These are phyloP conservation scores for Epithele typhae DNA, from an alignment of 768 basidiomycete genomes.

Conservation along the genomic window DNA sequence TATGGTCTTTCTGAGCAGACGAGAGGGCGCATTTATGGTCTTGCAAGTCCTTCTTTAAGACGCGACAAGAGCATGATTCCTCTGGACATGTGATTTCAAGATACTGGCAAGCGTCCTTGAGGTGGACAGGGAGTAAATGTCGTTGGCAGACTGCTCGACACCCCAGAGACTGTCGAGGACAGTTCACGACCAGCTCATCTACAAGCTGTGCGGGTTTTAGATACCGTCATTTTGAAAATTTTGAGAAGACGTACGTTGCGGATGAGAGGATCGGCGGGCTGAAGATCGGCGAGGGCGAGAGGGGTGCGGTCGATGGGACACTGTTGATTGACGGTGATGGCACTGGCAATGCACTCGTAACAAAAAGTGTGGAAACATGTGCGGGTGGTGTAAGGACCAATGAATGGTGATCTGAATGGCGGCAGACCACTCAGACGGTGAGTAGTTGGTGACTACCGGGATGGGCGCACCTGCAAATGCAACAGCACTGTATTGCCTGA, in stretches of 20 bases:
- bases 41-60: slow-evolving; percentile 43
- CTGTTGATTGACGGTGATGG: slow-evolving; percentile 60
- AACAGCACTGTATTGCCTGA: slow-evolving; percentile 53
- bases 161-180: slow-evolving; percentile 54
- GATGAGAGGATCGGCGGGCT: slow-evolving; percentile 69
- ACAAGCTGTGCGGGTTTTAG: slow-evolving; percentile 51
- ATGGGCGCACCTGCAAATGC: slow-evolving; percentile 81
- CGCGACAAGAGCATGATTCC: slow-evolving; percentile 37
- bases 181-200: slow-evolving; percentile 76
- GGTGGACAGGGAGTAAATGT: slow-evolving; percentile 58
- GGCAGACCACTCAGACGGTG: slow-evolving; percentile 42
- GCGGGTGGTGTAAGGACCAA: slow-evolving; percentile 67
- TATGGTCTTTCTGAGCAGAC: no score
- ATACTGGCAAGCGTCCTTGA: slow-evolving; percentile 58
- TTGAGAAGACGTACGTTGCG: slow-evolving; percentile 52
- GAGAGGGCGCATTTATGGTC: slow-evolving; percentile 30
- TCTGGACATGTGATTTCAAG: slow-evolving; percentile 48
- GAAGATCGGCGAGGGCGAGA: slow-evolving; percentile 52
- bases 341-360: slow-evolving; percentile 68
- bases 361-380: slow-evolving; percentile 88
- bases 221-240: slow-evolving; percentile 1
- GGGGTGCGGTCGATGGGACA: slow-evolving; percentile 85
- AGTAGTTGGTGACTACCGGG: slow-evolving; percentile 6
- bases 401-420: slow-evolving; percentile 46
- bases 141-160: slow-evolving; percentile 64